Conservation (phyloP, 2,329 filamentous ascomycete genomes). For the Fusarium austroafricanum region DNA sequence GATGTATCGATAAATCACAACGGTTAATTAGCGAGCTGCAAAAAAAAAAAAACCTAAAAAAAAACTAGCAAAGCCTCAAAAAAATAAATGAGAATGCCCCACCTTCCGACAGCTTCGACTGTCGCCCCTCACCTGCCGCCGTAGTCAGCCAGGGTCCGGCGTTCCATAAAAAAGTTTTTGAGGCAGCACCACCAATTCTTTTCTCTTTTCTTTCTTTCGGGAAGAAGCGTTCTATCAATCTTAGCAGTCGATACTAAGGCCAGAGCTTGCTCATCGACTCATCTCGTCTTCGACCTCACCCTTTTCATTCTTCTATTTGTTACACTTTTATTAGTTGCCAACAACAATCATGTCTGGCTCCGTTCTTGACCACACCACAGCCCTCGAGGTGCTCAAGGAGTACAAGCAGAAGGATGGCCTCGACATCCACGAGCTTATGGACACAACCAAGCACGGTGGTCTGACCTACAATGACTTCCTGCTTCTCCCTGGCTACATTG, state of each 20-base stretch:
- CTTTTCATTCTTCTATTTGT: conserved; percentile 45
- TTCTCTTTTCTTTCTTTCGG: conserved; percentile 62
- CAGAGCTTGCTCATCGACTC: conserved; percentile 48
- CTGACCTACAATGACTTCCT: conserved; percentile 99
- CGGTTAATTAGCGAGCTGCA: neutral
- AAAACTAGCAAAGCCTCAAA: neutral
- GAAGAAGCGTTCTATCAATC: conserved; percentile 63
- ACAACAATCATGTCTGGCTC: conserved; percentile 71
- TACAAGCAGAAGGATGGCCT: conserved; percentile 88
- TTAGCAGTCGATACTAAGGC: conserved; percentile 50
- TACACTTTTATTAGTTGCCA: conserved; percentile 38
- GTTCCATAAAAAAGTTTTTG: conserved; percentile 57
- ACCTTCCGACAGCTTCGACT: neutral
- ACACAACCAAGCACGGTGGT: conserved; percentile 91
- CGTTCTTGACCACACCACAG: conserved; percentile 78
- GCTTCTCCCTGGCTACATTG: conserved; percentile 95
- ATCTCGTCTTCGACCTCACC: conserved; percentile 58
- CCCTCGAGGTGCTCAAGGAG: conserved; percentile 83
- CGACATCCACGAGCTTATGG: conserved; percentile 84
- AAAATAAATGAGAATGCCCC: neutral
- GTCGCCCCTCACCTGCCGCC: conserved; percentile 2
- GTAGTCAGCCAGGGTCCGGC: conserved; percentile 32
- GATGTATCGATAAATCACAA: too few species aligned
- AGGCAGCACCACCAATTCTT: conserved; percentile 48
- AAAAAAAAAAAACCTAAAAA: neutral